phyloP scores from a whole-genome alignment of 352 stramenopile species.

The Pythium aristosporum region DNA sequence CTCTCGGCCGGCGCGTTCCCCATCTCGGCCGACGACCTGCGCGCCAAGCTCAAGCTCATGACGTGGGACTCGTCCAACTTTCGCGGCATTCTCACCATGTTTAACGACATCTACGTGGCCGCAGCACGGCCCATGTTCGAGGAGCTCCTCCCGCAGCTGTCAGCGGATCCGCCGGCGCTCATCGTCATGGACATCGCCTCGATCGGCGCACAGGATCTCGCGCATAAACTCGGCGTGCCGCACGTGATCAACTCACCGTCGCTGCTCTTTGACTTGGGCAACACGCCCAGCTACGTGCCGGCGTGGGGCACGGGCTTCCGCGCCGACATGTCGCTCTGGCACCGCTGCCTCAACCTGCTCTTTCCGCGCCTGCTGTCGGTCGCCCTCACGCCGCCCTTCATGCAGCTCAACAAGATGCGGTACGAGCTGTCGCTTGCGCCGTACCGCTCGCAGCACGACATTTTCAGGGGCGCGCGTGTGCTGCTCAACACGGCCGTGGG shows the following conservation, averaged over 20 bases:
- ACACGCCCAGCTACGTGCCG: constrained; percentile 72
- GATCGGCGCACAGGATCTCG: constrained; percentile 75
- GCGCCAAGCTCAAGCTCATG: constrained; percentile 72
- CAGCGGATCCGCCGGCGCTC: constrained; percentile 46
- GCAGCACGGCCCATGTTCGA: constrained; percentile 80
- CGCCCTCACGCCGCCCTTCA: constrained; percentile 86
- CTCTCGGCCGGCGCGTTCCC: constrained; percentile 74
- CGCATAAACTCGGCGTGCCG: constrained; percentile 71
- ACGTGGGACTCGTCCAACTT: constrained; percentile 83
- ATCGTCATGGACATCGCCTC: constrained; percentile 83
- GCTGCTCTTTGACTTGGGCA: constrained; percentile 79
- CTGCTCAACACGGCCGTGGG: constrained; percentile 89
- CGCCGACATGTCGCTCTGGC: constrained; percentile 83
- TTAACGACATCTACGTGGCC: constrained; percentile 85
- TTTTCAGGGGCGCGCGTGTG: constrained; percentile 83
- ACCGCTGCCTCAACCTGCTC: constrained; percentile 89
- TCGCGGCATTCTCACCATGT: constrained; percentile 84
- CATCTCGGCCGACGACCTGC: constrained; percentile 69
- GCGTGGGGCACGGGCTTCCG: constrained; percentile 85
- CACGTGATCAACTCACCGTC: constrained; percentile 86
- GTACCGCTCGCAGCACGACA: constrained; percentile 84
- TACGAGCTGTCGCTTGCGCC: constrained; percentile 72
- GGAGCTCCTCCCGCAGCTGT: constrained; percentile 53
- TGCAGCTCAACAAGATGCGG: constrained; percentile 86
- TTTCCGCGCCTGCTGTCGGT: constrained; percentile 84